These are phyloP conservation scores for Citrullus colocynthis DNA, from an alignment of 306 rosid species.

Conservation along the genomic window DNA sequence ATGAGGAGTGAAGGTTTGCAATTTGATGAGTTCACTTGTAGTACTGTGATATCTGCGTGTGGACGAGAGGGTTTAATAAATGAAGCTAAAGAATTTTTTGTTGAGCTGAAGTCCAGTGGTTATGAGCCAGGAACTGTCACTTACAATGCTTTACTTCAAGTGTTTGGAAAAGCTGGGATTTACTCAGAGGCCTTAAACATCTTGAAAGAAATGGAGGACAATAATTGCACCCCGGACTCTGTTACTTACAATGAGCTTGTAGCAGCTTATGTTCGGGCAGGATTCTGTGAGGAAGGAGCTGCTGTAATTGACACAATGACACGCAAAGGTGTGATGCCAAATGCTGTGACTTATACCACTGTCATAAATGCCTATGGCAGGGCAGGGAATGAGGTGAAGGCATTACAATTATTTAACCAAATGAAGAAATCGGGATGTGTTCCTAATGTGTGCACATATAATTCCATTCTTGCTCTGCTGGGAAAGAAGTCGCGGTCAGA, in stretches of 20 bases:
- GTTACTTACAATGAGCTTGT: slow-evolving; percentile 90
- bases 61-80: slow-evolving; percentile 78
- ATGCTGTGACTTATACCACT: slow-evolving; percentile 85
- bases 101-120: slow-evolving; percentile 46
- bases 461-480: slow-evolving; percentile 59
- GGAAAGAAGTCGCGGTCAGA: slow-evolving; percentile 62
- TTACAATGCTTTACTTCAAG: slow-evolving; percentile 72
- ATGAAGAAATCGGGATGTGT: slow-evolving; percentile 88
- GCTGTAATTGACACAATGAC: slow-evolving; percentile 71
- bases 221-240: slow-evolving; percentile 54
- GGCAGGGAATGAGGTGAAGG: slow-evolving; percentile 64
- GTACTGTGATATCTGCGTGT: slow-evolving; percentile 88
- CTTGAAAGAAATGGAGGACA: slow-evolving; percentile 77
- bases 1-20: slow-evolving; percentile 51
- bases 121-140: slow-evolving; percentile 75
- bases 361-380: slow-evolving; percentile 76
- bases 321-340: slow-evolving; percentile 57
- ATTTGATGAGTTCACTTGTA: slow-evolving; percentile 86
- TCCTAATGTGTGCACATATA: slow-evolving; percentile 72
- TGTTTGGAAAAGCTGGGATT: slow-evolving; percentile 82
- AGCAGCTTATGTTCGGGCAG: slow-evolving; percentile 81
- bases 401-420: slow-evolving; percentile 47
- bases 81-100: slow-evolving; percentile 74
- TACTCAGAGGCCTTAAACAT: slow-evolving; percentile 66
- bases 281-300: slow-evolving; percentile 70